Conservation (phyloP, 139 green algal genomes). For the Chlamydomonas eustigma region DNA sequence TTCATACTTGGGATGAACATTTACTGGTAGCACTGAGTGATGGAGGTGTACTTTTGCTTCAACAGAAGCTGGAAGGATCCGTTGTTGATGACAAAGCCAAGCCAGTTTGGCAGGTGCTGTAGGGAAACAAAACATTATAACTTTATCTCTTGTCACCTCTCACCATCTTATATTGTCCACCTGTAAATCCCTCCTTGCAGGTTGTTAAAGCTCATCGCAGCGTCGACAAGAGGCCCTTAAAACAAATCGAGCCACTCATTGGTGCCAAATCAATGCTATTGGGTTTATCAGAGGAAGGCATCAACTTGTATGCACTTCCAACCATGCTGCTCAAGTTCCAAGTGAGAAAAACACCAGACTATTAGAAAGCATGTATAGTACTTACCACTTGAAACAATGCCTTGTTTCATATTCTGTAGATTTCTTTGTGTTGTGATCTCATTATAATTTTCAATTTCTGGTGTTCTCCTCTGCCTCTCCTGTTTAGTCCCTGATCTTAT, state of each 20-base stretch:
- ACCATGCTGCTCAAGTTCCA: constrained; percentile 33
- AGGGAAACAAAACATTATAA: background rate
- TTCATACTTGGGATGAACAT: background rate
- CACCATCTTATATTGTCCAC: background rate
- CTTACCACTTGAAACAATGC: too few relatives aligned
- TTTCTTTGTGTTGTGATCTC: too few relatives aligned
- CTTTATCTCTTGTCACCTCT: background rate
- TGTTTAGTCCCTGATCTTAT: too few relatives aligned
- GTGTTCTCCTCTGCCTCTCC: too few relatives aligned
- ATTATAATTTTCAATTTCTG: too few relatives aligned
- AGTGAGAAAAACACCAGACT: too few relatives aligned
- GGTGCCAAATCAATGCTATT: constrained; percentile 13
- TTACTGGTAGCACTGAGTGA: background rate
- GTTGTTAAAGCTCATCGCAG: constrained; percentile 12
- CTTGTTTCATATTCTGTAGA: too few relatives aligned
- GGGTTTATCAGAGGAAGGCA: constrained; percentile 15
- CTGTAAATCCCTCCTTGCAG: constrained; percentile 7
- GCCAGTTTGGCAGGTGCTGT: constrained; percentile 3
- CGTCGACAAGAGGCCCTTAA: constrained; percentile 23
- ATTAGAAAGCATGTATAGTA: too few relatives aligned
- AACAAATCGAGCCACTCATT: constrained; percentile 16
- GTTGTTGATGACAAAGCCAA: too few relatives aligned
- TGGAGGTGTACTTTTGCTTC: background rate
- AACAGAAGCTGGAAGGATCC: background rate
- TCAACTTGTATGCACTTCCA: constrained; percentile 23